Percentiles rank a stretch among this genome's conserved stretches.
phyloP scores from a whole-genome alignment of 441 rosid genomes.

The Pelargonium fulgidum region DNA sequence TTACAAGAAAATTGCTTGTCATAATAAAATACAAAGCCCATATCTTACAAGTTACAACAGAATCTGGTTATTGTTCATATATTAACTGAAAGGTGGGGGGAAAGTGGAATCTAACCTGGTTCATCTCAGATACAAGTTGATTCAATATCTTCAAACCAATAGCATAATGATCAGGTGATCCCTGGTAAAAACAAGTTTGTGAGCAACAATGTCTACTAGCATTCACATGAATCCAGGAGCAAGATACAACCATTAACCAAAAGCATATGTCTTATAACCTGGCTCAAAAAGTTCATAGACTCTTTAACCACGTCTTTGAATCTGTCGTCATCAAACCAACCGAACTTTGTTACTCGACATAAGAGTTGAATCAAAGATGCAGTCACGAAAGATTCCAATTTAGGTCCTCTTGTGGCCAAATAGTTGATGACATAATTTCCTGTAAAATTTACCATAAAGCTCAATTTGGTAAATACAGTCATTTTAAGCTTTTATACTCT shows the following conservation, averaged over 20 bases:
- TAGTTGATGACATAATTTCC: conserved; percentile 78
- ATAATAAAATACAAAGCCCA: background rate
- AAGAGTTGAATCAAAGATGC: conserved; percentile 83
- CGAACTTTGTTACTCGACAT: conserved; percentile 90
- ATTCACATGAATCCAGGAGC: background rate
- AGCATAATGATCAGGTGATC: conserved; percentile 61
- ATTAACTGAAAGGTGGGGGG: background rate
- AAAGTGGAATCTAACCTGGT: conserved; percentile 54
- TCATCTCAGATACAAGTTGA: conserved; percentile 98
- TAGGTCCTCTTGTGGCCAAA: conserved; percentile 88
- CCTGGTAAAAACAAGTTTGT: conserved; percentile 38
- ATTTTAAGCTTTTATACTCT: background rate
- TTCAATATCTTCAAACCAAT: conserved; percentile 93
- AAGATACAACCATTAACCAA: background rate
- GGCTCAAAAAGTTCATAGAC: conserved; percentile 77
- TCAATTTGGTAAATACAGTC: conserved; percentile 5
- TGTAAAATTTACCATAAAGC: conserved; percentile 11
- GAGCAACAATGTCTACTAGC: conserved; percentile 17
- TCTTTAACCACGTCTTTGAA: conserved; percentile 85
- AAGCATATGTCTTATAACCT: conserved; percentile 40
- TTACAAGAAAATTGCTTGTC: background rate
- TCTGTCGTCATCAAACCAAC: conserved; percentile 97
- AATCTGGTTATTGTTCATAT: background rate
- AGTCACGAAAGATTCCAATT: conserved; percentile 74
- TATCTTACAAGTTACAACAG: background rate